Base-by-base conservation (phyloP, 192 early-diverging fungal species). In the Thoreauomyces humboldtii region DNA sequence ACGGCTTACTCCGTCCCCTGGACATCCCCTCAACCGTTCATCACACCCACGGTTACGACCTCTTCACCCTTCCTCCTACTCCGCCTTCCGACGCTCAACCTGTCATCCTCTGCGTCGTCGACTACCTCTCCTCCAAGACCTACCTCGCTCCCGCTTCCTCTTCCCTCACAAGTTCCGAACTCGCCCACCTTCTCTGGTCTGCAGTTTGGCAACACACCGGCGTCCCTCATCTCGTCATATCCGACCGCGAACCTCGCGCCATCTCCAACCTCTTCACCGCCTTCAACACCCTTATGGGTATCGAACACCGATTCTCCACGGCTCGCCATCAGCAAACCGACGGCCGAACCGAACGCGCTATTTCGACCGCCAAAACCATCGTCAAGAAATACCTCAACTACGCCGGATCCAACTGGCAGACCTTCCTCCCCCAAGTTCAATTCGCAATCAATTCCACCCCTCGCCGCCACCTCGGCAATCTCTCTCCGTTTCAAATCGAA, bases 271-370 rank as follows among this genome's bases (percentile, higher is more conserved):
- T 61, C 43, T 61, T 53, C 28, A 53, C 24, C 25, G 51, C 51
- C 19, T 53, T 53, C 51, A 7, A 32, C 29, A 9, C 7, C 9
- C 29, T 56, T 32, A 7, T 62, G 9, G 60, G 60, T 7, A 33
- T 33, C 3, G 4, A 27, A 48, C 45, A 46, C n/a, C 44, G 50
- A n/a, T 43, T 62, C n/a, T 11, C 37, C 17, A 62, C 60, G 6
- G 60, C 60, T 32, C 60, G 45, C 7, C 60, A 62, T 50, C 60
- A 62, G 25, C 47, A 50, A 24, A 50, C 47, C 7, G 47, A 50
- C 22, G 47, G 47, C 12, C 47, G 22, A 9, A 25, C n/a, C 33
- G 45, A 62, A 35, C 14, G 45, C 12, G 45, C 27, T 9, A 50
- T 62, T 31, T 24, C 29, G 33, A 6, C 22, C 15, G 32, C 32